phyloP scores from a whole-genome alignment of 2,329 filamentous ascomycete genomes.

The Herpotrichia juniperi region DNA sequence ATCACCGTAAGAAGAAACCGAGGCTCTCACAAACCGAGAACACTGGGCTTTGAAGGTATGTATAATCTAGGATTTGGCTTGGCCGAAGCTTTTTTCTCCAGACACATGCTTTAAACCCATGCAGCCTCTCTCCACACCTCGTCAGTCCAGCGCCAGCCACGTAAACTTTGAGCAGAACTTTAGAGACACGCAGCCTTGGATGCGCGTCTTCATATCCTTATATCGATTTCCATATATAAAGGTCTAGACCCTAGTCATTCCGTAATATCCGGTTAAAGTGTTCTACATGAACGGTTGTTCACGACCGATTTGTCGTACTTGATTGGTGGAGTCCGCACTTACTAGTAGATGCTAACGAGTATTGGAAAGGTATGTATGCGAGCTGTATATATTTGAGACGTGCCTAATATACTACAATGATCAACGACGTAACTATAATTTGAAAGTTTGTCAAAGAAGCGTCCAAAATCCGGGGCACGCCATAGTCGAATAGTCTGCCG shows the following conservation, averaged over 20 bases:
- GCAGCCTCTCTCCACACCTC: slow-evolving; percentile 1
- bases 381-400: slow-evolving; percentile 3
- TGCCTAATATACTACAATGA: slow-evolving; percentile 3
- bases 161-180: slow-evolving; percentile 2
- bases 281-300: background rate
- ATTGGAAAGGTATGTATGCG: background rate
- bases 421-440: slow-evolving; percentile 1
- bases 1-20: background rate
- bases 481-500: background rate
- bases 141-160: background rate
- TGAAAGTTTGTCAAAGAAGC: background rate
- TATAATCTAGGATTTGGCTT: background rate
- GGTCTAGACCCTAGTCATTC: background rate
- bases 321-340: slow-evolving; percentile 4
- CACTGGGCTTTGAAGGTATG: background rate
- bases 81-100: background rate
- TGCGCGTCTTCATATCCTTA: slow-evolving; percentile 14
- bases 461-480: background rate
- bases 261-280: slow-evolving; percentile 6
- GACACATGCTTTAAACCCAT: background rate
- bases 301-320: background rate
- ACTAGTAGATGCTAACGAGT: slow-evolving; percentile 3
- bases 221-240: slow-evolving; percentile 6
- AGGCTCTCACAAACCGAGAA: background rate
- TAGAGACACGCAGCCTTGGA: background rate